phyloP scores from a whole-genome alignment of 192 early-diverging fungal species.

The Umbelopsis vinacea region DNA sequence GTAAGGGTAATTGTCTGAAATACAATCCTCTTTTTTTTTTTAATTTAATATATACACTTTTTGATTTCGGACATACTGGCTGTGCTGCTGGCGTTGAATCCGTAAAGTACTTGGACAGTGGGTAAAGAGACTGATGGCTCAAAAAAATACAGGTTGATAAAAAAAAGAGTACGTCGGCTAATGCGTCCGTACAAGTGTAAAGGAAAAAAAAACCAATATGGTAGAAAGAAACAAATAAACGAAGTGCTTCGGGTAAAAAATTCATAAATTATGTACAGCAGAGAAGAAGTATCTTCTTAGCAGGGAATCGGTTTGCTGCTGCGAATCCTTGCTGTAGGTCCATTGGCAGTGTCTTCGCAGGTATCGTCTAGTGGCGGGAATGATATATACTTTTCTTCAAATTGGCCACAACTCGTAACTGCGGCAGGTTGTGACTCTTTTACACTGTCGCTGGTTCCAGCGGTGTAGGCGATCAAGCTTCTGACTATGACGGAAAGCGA shows the following conservation, averaged over 20 bases:
- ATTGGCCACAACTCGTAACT: constrained; percentile 5
- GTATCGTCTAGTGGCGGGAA: constrained; percentile 17
- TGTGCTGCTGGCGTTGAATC: too few species aligned
- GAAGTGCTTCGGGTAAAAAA: neutral
- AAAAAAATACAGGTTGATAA: too few species aligned
- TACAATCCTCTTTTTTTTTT: too few species aligned
- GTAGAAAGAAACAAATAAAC: neutral
- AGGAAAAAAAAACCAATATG: neutral
- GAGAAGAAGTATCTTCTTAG: neutral
- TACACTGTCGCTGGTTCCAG: neutral
- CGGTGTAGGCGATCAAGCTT: constrained; percentile 5
- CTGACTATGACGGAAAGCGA: constrained; percentile 7
- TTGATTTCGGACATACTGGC: too few species aligned
- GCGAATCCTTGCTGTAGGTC: neutral
- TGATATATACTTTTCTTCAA: constrained; percentile 14
- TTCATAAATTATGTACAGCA: neutral
- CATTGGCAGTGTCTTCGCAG: neutral
- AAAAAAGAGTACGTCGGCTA: too few species aligned
- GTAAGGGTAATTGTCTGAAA: too few species aligned
- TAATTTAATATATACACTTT: too few species aligned
- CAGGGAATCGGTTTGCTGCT: neutral
- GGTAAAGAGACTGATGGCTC: too few species aligned
- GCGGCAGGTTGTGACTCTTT: neutral
- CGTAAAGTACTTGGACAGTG: too few species aligned
- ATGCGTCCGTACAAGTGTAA: neutral